Evolutionary conservation across 2,329 filamentous ascomycete species (phyloP).

Genomic region (Corynespora cassiicola): DNA sequence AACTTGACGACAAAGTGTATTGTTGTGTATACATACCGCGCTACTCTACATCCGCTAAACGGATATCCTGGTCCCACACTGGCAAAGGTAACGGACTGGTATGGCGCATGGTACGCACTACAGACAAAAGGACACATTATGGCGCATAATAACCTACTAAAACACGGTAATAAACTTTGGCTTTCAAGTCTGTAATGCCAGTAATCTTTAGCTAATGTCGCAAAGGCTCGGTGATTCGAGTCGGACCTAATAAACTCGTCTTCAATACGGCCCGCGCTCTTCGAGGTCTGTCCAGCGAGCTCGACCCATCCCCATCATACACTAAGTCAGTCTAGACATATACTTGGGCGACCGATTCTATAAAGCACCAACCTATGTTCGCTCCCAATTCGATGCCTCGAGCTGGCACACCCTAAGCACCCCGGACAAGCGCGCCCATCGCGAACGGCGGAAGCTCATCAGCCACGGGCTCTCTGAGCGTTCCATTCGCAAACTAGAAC

Average conservation of each 20-base stretch:
- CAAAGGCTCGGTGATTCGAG: conserved; percentile 61
- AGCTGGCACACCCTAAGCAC: conserved; percentile 12
- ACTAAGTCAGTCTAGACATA: conserved; percentile 46
- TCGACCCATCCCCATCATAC: no score
- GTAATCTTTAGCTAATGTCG: conserved; percentile 1
- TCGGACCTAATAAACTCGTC: conserved; percentile 75
- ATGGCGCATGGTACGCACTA: conserved; percentile 67
- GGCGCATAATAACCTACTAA: conserved; percentile 64
- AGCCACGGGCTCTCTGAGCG: conserved; percentile 46
- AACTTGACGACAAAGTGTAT: no score
- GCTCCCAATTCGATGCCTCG: conserved; percentile 29
- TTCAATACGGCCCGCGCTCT: conserved; percentile 68
- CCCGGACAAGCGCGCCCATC: conserved; percentile 46
- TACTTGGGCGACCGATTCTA: conserved; percentile 50
- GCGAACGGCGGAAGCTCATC: conserved; percentile 46
- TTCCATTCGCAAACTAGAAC: conserved; percentile 47
- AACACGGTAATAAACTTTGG: conserved; percentile 70
- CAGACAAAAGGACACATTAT: conserved; percentile 74
- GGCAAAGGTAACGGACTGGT: conserved; percentile 18
- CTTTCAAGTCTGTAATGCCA: background rate
- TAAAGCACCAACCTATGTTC: conserved; percentile 48
- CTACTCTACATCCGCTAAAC: conserved; percentile 36
- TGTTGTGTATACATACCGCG: conserved; percentile 10
- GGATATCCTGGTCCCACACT: conserved; percentile 41
- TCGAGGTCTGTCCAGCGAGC: conserved; percentile 38